Evolutionary conservation across 78 protist genomes (phyloP).

Genomic region (Dictyostelium intermedium): DNA sequence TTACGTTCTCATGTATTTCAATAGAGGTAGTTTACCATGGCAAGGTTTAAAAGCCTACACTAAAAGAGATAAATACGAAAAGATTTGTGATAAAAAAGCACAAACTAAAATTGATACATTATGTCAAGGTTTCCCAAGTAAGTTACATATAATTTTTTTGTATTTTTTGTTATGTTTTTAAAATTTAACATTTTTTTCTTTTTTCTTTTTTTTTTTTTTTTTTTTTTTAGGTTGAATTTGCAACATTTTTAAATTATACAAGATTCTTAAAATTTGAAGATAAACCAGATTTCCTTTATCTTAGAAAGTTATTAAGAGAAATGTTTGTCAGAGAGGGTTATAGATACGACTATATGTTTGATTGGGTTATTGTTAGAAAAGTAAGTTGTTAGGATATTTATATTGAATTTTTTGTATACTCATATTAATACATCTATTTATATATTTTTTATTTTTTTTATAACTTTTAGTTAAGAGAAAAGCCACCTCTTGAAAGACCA

Average conservation of each 20-base stretch:
- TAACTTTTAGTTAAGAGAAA: constrained; percentile 3
- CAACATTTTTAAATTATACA: constrained; percentile 76
- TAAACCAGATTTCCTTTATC: constrained; percentile 95
- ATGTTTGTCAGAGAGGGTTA: constrained; percentile 84
- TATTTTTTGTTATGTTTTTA: not conserved
- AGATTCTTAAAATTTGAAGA: constrained; percentile 81
- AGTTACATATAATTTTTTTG: not conserved
- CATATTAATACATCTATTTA: not conserved
- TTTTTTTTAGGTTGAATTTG: constrained; percentile 51
- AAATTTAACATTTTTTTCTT: not conserved
- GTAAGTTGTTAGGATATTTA: not conserved
- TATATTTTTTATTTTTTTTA: not conserved
- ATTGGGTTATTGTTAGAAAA: constrained; percentile 79
- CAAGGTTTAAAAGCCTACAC: constrained; percentile 97
- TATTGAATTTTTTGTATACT: not conserved
- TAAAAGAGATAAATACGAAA: constrained; percentile 96
- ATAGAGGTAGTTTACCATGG: constrained; percentile 98
- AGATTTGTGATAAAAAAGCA: constrained; percentile 94
- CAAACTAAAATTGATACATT: constrained; percentile 90
- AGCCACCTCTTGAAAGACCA: constrained; percentile 44
- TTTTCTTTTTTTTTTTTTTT: not conserved
- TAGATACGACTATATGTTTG: constrained; percentile 84
- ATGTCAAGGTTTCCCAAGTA: constrained; percentile 91
- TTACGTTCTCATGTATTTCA: constrained; percentile 95
- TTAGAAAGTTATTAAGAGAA: constrained; percentile 90